These are phyloP conservation scores for Taiozyma sp. DNA, from an alignment of 1,139 yeast genomes.

Conservation along the genomic window DNA sequence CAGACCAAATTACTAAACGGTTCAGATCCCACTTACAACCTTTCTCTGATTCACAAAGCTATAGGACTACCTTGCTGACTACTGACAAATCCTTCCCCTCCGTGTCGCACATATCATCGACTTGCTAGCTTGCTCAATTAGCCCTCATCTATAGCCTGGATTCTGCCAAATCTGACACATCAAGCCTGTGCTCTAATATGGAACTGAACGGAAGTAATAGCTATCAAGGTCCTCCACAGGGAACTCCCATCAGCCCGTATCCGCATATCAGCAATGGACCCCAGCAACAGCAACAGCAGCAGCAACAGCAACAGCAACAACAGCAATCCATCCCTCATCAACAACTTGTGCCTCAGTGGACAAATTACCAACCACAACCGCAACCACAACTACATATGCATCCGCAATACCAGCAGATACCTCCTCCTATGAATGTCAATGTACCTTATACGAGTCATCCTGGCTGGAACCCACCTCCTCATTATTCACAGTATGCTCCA, in stretches of 20 bases:
- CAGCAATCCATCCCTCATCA: neutral
- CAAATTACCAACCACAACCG: neutral
- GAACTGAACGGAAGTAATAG: neutral
- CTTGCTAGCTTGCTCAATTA: neutral
- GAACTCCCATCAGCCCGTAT: neutral
- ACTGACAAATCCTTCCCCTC: too few species aligned
- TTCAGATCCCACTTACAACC: neutral
- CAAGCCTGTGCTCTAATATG: neutral
- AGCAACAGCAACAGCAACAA: neutral
- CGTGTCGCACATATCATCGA: neutral
- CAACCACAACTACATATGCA: neutral
- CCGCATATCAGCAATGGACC: neutral
- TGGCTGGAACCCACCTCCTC: neutral
- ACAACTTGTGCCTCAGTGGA: neutral
- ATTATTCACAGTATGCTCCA: neutral
- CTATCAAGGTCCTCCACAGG: neutral
- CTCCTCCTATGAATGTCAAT: neutral
- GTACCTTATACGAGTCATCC: neutral
- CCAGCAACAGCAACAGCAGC: neutral
- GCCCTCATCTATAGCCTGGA: too few species aligned
- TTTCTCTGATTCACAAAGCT: neutral
- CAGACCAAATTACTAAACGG: too few species aligned
- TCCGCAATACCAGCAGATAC: neutral
- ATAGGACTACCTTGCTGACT: too few species aligned
- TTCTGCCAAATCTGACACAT: neutral